Conservation (phyloP, 345 rosid genomes). For the Citrus glauca region DNA sequence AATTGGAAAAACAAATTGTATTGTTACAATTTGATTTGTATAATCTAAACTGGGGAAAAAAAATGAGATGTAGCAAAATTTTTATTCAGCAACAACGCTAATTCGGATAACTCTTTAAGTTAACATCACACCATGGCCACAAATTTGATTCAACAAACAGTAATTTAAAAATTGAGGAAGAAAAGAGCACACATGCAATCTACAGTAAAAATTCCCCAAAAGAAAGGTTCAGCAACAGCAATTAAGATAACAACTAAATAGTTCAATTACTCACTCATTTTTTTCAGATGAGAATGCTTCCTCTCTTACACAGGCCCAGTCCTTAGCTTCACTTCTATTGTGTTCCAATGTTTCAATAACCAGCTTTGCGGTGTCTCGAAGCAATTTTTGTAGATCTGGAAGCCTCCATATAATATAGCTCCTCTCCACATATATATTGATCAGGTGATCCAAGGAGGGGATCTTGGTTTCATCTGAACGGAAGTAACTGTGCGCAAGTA, state of each 20-base stretch:
- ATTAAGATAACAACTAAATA: neutral
- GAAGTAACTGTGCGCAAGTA: slow-evolving; percentile 57
- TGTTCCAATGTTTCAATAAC: slow-evolving; percentile 55
- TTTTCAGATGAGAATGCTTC: slow-evolving; percentile 77
- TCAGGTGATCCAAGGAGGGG: slow-evolving; percentile 74
- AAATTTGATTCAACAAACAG: neutral
- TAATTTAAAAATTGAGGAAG: neutral
- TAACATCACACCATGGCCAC: neutral
- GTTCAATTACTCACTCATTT: slow-evolving; percentile 58
- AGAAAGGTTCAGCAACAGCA: neutral
- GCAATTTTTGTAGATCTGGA: slow-evolving; percentile 78
- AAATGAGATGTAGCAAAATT: neutral
- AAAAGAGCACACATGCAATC: neutral
- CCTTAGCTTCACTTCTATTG: slow-evolving; percentile 52
- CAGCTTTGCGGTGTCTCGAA: slow-evolving; percentile 46
- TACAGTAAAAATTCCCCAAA: neutral
- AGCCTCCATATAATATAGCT: slow-evolving; percentile 84
- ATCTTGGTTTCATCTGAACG: slow-evolving; percentile 56
- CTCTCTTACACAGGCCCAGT: slow-evolving; percentile 72
- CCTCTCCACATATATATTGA: slow-evolving; percentile 73
- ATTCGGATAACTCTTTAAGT: neutral
- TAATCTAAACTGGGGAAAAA: neutral
- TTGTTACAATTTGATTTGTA: neutral
- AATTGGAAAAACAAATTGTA: neutral
- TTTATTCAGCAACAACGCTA: neutral